A percentile compares a stretch with the other conserved stretches of the same genome.
Conservation (phyloP, 139 green algal genomes). For the Asterochloris sp. region DNA sequence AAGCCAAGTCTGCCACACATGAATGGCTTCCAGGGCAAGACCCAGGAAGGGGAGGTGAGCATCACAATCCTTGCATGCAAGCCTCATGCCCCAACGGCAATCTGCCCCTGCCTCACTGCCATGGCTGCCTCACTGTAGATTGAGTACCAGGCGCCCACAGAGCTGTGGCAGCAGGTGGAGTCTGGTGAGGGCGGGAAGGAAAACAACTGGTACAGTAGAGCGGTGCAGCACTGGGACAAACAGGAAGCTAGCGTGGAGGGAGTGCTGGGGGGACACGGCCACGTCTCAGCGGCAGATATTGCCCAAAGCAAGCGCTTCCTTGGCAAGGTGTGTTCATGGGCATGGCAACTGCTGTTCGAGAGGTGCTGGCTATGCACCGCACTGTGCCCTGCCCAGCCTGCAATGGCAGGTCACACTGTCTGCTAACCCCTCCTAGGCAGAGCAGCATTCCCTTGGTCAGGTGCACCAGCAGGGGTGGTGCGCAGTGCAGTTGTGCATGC, state of each 20-base stretch:
- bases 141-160: too few relatives aligned
- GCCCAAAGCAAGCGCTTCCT: constrained; percentile 70
- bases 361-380: constrained; percentile 40
- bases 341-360: constrained; percentile 33
- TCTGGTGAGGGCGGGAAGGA: too few relatives aligned
- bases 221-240: constrained; percentile 67
- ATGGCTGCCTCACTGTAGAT: too few relatives aligned
- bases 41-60: too few relatives aligned
- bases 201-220: constrained; percentile 47
- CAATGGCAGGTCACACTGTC: neutral
- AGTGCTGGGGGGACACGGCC: constrained; percentile 82
- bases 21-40: too few relatives aligned
- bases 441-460: neutral
- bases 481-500: neutral
- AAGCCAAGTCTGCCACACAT: too few relatives aligned
- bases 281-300: constrained; percentile 75
- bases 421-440: neutral
- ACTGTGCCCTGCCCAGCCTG: constrained; percentile 20
- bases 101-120: too few relatives aligned
- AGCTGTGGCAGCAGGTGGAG: too few relatives aligned
- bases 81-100: too few relatives aligned
- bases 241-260: constrained; percentile 71
- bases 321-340: constrained; percentile 34
- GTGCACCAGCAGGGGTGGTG: neutral
- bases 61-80: too few relatives aligned